Evolutionary conservation across 345 rosid genomes (phyloP).

Genomic region (Cardamine occulta): DNA sequence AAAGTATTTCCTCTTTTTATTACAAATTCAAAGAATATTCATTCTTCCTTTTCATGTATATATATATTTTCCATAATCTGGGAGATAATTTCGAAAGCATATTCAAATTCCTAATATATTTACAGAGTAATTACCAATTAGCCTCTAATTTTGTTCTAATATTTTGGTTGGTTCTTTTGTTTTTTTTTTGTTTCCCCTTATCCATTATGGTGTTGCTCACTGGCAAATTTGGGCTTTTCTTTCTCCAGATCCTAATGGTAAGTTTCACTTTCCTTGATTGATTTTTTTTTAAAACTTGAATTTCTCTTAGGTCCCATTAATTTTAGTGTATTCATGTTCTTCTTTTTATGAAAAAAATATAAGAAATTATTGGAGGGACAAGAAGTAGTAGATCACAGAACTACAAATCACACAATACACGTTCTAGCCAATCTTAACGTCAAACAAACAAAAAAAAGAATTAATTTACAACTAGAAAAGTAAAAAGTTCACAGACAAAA

Average conservation of each 20-base stretch:
- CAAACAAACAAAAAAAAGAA: not conserved
- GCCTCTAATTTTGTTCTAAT: conserved; percentile 27
- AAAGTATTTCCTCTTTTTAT: conserved; percentile 23
- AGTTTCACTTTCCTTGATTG: conserved; percentile 29
- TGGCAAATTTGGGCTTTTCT: conserved; percentile 31
- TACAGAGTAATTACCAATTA: not conserved
- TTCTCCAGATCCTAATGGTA: conserved; percentile 93
- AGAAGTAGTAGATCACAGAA: conserved; percentile 34
- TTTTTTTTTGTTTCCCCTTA: conserved; percentile 2
- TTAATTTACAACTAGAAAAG: conserved; percentile 8
- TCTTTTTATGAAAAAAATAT: not conserved
- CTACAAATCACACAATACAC: conserved; percentile 29
- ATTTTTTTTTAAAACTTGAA: not conserved
- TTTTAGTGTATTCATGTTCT: not conserved
- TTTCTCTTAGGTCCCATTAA: conserved; percentile 2
- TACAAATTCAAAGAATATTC: conserved; percentile 36
- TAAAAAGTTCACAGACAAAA: conserved; percentile 38
- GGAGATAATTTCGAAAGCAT: not conserved
- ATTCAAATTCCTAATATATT: not conserved
- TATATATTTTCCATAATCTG: conserved; percentile 10
- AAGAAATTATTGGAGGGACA: conserved; percentile 32
- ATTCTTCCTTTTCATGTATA: conserved; percentile 27
- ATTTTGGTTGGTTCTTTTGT: not conserved
- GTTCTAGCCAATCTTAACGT: conserved; percentile 11
- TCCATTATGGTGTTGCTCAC: conserved; percentile 36